Conservation (phyloP, 371 early-diverging fungal genomes). For the Dichotomocladium elegans region DNA sequence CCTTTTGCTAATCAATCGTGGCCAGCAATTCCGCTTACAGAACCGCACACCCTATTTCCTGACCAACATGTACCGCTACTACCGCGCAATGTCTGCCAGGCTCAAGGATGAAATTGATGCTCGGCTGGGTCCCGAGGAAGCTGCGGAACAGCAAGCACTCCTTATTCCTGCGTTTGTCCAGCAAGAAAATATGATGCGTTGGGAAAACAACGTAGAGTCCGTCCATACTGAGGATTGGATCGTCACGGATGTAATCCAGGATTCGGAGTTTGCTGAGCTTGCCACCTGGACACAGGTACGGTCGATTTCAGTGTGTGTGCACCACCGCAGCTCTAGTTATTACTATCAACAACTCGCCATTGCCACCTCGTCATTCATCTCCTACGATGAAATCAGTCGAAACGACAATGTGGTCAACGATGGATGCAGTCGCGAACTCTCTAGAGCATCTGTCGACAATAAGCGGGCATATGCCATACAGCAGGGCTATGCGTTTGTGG, state of each 20-base stretch:
- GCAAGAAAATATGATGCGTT: slow-evolving; percentile 26
- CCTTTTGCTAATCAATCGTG: slow-evolving; percentile 9
- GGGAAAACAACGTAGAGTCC: slow-evolving; percentile 43
- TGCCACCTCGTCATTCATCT: slow-evolving; percentile 54
- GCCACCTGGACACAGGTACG: slow-evolving; percentile 23
- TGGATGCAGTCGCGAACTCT: slow-evolving; percentile 55
- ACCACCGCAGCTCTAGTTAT: neutral
- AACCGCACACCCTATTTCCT: slow-evolving; percentile 10
- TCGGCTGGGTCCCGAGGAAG: slow-evolving; percentile 12
- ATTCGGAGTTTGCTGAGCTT: slow-evolving; percentile 28
- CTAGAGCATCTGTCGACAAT: slow-evolving; percentile 45
- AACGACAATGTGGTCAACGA: no score
- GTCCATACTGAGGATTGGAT: slow-evolving; percentile 24
- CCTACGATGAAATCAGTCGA: no score
- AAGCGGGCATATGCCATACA: slow-evolving; percentile 52
- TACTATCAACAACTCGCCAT: slow-evolving; percentile 29
- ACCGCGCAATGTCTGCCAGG: slow-evolving; percentile 8
- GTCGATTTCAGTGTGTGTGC: neutral
- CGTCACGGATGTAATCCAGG: slow-evolving; percentile 30
- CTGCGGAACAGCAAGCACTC: slow-evolving; percentile 26
- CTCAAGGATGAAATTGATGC: slow-evolving; percentile 11
- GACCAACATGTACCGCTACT: slow-evolving; percentile 31
- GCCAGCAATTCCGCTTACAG: slow-evolving; percentile 7
- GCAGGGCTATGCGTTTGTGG: slow-evolving; percentile 59
- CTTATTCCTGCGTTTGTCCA: slow-evolving; percentile 20